Base-by-base conservation (phyloP, 805 yeast species). In the Hermanozyma aechmeae region DNA sequence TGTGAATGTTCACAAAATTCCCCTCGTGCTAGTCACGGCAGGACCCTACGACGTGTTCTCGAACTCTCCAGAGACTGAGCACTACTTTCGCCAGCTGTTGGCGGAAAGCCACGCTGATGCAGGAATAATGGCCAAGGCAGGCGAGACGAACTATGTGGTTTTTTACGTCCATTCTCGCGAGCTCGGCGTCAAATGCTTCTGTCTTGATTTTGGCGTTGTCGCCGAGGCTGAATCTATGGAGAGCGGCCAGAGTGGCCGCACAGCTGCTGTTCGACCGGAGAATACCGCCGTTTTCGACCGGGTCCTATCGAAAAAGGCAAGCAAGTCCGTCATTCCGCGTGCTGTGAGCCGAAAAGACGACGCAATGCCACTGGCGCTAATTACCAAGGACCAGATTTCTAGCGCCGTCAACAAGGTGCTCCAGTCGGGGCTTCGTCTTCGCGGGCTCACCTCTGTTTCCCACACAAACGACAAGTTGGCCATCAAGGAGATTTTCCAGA, bases 381-480 rank as follows among this genome's bases (percentile, higher is more conserved):
- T 39, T 9, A 43, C 51, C 21, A 40, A 42, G 15, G 61, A 53
- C 16, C 61, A 61, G 27, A 42, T 56, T 21, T 43, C 52, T 27
- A 55, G 44, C 33, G 54, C 56, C 10, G 40, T 61, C 15, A 51
- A 45, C 30, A 54, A 57, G 33, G 39, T 60, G 7, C 50, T 61
- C 11, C 43, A 55, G n/a, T 58, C 66, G 12, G 69, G 68, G 6
- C 43, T 63, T 13, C 46, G 69, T 30, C 50, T 63, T 10, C 48
- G 69, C 23, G 68, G 68, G 5, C 40, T 61, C 19, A 45, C 56
- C 11, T 35, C 42, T 29, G 32, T 37, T 16, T 32, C 41, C 13
- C 36, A 50, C 9, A 28, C 38, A 6, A 58, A 58, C 32, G 64
- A 61, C 23, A 54, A 49, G 28, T 32, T 61, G 12, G 51, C 57